phyloP scores from a whole-genome alignment of 2,329 filamentous ascomycete species.

The Acrocalymma vagum region DNA sequence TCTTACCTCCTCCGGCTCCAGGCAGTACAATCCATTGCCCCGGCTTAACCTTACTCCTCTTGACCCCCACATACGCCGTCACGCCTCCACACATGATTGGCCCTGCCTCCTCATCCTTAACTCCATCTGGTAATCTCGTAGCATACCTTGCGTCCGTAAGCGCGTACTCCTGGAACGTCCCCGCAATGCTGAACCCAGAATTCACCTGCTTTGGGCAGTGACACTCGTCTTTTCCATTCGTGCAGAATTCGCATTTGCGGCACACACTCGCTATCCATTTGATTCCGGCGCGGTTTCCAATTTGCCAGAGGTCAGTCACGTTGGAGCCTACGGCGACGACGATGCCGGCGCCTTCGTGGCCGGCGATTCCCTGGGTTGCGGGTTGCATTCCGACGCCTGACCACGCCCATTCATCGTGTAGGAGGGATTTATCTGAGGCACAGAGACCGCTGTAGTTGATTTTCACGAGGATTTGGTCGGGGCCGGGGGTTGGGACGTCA shows the following conservation, averaged over 20 bases:
- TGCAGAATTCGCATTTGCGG: conserved; percentile 82
- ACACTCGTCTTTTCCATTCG: conserved; percentile 61
- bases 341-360: conserved; percentile 77
- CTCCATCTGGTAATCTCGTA: conserved; percentile 53
- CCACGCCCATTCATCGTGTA: conserved; percentile 46
- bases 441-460: conserved; percentile 67
- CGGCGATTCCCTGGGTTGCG: conserved; percentile 79
- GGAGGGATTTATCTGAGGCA: conserved; percentile 52
- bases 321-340: conserved; percentile 76
- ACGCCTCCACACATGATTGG: conserved; percentile 58
- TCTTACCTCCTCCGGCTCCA: conserved; percentile 46
- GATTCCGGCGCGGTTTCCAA: conserved; percentile 61
- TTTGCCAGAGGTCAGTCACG: conserved; percentile 72
- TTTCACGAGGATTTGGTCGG: conserved; percentile 63
- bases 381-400: conserved; percentile 59
- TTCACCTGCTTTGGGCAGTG: conserved; percentile 64
- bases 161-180: conserved; percentile 53
- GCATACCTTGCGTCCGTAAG: conserved; percentile 56
- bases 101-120: conserved; percentile 55
- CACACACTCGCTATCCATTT: conserved; percentile 88
- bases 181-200: conserved; percentile 66
- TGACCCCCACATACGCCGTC: conserved; percentile 58
- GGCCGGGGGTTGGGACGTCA: conserved; percentile 47
- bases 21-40: conserved; percentile 51
- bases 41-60: conserved; percentile 46